These are phyloP conservation scores for Clitocybe nebularis DNA, from an alignment of 1,284 basidiomycete species.

Conservation along the genomic window DNA sequence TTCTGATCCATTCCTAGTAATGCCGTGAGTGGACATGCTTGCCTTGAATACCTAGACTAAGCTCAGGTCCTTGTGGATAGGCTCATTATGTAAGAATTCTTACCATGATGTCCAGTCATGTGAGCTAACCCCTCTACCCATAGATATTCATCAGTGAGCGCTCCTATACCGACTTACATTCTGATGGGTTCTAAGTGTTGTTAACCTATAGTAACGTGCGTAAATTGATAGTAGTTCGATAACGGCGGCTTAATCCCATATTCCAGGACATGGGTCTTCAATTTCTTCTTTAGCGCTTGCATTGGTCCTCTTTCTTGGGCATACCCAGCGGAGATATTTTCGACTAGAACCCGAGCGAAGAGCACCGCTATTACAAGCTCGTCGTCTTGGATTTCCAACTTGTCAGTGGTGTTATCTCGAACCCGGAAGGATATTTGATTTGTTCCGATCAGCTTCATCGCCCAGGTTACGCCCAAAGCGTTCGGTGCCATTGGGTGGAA, in stretches of 20 bases:
- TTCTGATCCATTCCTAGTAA: conserved; percentile 19
- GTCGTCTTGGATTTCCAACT: conserved; percentile 49
- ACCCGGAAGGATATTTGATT: conserved; percentile 1
- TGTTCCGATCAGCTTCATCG: conserved; percentile 32
- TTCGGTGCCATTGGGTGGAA: conserved; percentile 47
- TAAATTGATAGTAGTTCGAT: too few species aligned
- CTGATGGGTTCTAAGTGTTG: conserved; percentile 7
- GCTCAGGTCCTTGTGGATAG: conserved; percentile 7
- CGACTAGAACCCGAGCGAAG: conserved; percentile 57
- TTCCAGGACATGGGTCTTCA: conserved; percentile 43
- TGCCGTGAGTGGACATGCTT: conserved; percentile 23
- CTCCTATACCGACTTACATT: neutral
- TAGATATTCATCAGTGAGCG: conserved; percentile 35
- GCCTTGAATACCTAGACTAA: neutral
- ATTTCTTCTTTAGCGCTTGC: conserved; percentile 51
- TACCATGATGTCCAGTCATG: too few species aligned
- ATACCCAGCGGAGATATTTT: conserved; percentile 42
- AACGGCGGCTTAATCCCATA: neutral
- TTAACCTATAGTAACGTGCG: conserved; percentile 25
- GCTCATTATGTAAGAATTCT: conserved; percentile 27
- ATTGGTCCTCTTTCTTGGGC: conserved; percentile 53
- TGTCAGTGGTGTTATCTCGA: conserved; percentile 24
- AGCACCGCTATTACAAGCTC: conserved; percentile 56
- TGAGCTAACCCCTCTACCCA: neutral
- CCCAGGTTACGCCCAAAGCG: conserved; percentile 46